Conservation (phyloP, 768 basidiomycete genomes). For the Leccinellum rugosiceps region DNA sequence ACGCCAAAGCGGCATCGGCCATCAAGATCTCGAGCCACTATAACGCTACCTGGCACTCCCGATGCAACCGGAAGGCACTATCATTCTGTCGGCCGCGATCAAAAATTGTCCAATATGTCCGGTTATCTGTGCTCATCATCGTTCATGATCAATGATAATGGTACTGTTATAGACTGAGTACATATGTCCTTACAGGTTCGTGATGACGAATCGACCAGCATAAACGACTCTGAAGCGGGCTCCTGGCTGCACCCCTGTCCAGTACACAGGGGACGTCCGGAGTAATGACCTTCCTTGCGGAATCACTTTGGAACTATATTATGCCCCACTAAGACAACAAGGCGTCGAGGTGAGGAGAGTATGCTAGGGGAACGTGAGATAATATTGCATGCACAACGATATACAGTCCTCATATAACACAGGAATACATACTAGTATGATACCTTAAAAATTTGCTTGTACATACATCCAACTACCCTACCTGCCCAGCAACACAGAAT, state of each 20-base stretch:
- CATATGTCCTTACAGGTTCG: neutral
- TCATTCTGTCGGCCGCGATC: no score
- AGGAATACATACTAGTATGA: neutral
- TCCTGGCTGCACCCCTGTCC: neutral
- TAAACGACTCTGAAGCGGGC: neutral
- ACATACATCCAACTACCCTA: neutral
- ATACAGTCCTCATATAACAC: neutral
- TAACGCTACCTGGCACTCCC: no score
- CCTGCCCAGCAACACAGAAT: neutral
- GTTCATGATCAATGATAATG: no score
- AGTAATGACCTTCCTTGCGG: neutral
- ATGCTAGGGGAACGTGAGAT: neutral
- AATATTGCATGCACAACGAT: neutral
- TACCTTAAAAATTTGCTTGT: no score
- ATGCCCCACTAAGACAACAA: neutral
- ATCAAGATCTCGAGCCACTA: no score
- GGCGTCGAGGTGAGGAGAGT: neutral
- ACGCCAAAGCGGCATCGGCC: no score
- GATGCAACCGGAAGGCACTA: no score
- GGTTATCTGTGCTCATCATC: no score
- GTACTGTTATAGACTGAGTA: no score
- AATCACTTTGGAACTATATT: neutral
- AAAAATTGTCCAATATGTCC: no score
- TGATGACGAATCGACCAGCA: neutral
- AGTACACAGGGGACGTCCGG: neutral